phyloP scores from a whole-genome alignment of 129 eudicot species.

The Ambrosia artemisiifolia region DNA sequence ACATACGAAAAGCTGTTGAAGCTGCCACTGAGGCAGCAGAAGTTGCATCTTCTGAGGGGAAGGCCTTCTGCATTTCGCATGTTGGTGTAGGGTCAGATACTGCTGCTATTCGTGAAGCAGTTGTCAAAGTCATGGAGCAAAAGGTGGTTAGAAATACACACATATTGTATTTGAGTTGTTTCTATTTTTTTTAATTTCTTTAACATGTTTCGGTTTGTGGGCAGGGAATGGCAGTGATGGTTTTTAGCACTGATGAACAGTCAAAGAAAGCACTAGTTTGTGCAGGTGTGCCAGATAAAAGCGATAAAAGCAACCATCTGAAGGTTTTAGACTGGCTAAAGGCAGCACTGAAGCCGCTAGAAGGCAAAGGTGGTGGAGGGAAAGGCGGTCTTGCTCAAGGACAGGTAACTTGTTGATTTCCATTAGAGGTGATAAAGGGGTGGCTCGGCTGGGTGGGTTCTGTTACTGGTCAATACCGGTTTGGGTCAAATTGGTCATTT shows the following conservation, averaged over 20 bases:
- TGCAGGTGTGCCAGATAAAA: constrained; percentile 91
- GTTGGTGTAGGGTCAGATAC: constrained; percentile 80
- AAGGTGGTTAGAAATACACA: constrained; percentile 43
- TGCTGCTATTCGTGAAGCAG: constrained; percentile 89
- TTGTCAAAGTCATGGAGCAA: constrained; percentile 76
- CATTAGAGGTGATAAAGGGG: not conserved
- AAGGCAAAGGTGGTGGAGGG: constrained; percentile 90
- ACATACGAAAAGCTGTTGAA: constrained; percentile 66
- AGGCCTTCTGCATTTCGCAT: constrained; percentile 61
- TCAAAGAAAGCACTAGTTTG: constrained; percentile 75
- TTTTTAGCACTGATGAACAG: constrained; percentile 68
- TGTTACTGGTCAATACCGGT: not conserved
- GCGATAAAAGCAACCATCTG: constrained; percentile 52
- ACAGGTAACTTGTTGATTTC: constrained; percentile 49
- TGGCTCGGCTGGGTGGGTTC: not conserved
- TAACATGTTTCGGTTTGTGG: constrained; percentile 8
- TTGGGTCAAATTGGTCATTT: not conserved
- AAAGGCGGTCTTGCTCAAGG: constrained; percentile 89
- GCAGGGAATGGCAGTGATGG: constrained; percentile 85
- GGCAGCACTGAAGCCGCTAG: constrained; percentile 58
- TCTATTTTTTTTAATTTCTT: not conserved
- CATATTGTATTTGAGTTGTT: not conserved
- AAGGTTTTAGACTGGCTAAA: constrained; percentile 78
- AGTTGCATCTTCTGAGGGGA: constrained; percentile 66
- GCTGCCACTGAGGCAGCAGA: constrained; percentile 67